Base-by-base conservation (phyloP, 148 eudicot genomes). In the Chenopodium quinoa region DNA sequence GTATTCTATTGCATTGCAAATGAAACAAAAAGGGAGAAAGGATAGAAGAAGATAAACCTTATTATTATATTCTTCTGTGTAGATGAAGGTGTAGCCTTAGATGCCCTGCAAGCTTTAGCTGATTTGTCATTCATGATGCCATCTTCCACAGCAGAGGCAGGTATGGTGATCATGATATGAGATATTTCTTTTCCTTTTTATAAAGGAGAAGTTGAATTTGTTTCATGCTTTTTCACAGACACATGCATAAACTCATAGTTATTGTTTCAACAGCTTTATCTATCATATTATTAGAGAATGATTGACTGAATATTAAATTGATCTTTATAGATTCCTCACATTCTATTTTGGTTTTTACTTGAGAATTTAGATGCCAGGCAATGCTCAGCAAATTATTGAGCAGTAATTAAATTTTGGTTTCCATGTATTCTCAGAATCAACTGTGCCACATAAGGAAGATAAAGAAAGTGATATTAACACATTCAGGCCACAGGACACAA, bases 51-150 rank as follows among this genome's bases (percentile, higher is more conserved):
- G 46, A 50, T 29, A 20, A 79, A 29, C 72, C 76, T 75, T 48
- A 78, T 50, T 11, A 50, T 78, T 66, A 9, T 27, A 48, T 32
- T 46, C 22, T 29, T 54, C 71, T 69, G 29, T 85, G 86, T 73
- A 97, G 99, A 91, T 87, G 99, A 94, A 89, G 89, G 72, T 76
- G 87, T 92, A 82, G 94, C 92, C 31, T 91, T 97, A 82, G 98
- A 92, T 80, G 99, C 98, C 64, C 84, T 97, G 90, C 95, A 94
- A 84, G 87, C 99, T 50, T 86, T 97, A 83, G 99, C 99, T 81
- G 97, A 97, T 87, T 82, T 94, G 89, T 96, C 99, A 25, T 46
- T 91, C 76, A 92, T 94, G 98, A 90, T 92, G 97, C 98, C 98
- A 9, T 79, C 87, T 54, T 75, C 86, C 69, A 88, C 87, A 73